Base-by-base conservation (phyloP, 2,329 filamentous ascomycete species). In the Nemania abortiva region DNA sequence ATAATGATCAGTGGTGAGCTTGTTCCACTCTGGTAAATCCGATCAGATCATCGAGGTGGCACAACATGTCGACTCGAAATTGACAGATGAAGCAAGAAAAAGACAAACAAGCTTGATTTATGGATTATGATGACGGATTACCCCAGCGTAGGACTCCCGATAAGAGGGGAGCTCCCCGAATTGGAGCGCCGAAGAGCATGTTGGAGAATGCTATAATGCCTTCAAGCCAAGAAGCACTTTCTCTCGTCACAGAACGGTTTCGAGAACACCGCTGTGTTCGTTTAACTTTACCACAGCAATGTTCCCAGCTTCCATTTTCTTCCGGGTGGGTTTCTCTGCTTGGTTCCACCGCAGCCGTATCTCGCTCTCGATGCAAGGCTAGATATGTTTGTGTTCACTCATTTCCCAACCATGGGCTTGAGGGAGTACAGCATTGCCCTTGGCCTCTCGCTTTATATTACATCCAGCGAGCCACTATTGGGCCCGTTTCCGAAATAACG, bases 41-140 rank as follows among this genome's bases (percentile, higher is more conserved):
- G 50, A 57, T 70, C 64, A 64, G 68, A 67, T 64, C 64, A 70
- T 70, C 39, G 37, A 47, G 10, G 64, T 70, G 50, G 27, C 18
- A 67, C 49, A 64, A 55, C 27, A 15, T 18, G 54, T 20, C 37
- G 27, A 56, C 42, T 56, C 24, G 9, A 54, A 52, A 42, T 58
- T 24, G 22, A 31, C 55, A 34, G 31, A 54, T 15, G 18, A 52
- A 4, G 37, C 20, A 7, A 42, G 27, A 50, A 52, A 11, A 57
- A 9, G 37, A 47, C 34, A 20, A 54, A 59, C 37, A 52, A n/a
- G 42, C 24, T 59, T 22, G 53, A 54, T 37, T 24, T 13, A 24
- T 52, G 34, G 20, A 20, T 53, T 34, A 57, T 53, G 53, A 29
- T 31, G 10, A 24, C 55, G 39, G 29, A 20, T 39, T 24, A 45